These are phyloP conservation scores for Aurifilum marmelostoma DNA, from an alignment of 2,329 filamentous ascomycete genomes.

Conservation along the genomic window DNA sequence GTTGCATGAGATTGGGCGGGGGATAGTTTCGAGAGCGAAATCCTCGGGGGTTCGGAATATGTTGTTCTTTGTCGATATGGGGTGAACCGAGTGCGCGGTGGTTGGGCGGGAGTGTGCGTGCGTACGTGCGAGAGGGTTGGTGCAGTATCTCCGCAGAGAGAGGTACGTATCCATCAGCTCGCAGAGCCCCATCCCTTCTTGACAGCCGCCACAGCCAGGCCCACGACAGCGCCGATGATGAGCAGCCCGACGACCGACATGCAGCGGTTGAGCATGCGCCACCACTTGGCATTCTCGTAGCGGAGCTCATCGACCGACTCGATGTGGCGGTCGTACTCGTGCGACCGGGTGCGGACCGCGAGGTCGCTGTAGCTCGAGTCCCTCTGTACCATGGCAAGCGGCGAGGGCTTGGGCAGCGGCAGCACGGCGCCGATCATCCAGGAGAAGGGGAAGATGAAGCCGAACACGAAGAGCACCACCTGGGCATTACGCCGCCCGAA, in stretches of 20 bases:
- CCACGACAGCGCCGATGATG: constrained; percentile 56
- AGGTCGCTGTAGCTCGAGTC: constrained; percentile 46
- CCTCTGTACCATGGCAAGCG: constrained; percentile 54
- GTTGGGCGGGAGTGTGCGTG: neutral
- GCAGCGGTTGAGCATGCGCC: constrained; percentile 61
- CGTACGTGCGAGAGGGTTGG: neutral
- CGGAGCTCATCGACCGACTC: constrained; percentile 47
- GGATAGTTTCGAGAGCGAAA: neutral
- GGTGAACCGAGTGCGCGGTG: neutral
- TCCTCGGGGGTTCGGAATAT: no score
- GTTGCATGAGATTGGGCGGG: constrained; percentile 9
- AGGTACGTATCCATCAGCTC: constrained; percentile 4
- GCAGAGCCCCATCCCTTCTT: constrained; percentile 49
- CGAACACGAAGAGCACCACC: constrained; percentile 72
- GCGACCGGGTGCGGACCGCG: constrained; percentile 38
- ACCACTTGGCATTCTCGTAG: constrained; percentile 60
- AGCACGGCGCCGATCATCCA: constrained; percentile 82
- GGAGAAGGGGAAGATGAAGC: constrained; percentile 78
- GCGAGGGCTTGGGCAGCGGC: constrained; percentile 66
- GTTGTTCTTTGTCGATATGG: neutral
- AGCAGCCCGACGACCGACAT: constrained; percentile 61
- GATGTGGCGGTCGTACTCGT: constrained; percentile 41
- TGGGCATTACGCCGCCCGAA: constrained; percentile 74
- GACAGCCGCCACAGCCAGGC: constrained; percentile 57
- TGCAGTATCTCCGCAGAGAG: neutral